These are phyloP conservation scores for Dactylellina parvicollis DNA, from an alignment of 2,329 filamentous ascomycete genomes.

Conservation along the genomic window DNA sequence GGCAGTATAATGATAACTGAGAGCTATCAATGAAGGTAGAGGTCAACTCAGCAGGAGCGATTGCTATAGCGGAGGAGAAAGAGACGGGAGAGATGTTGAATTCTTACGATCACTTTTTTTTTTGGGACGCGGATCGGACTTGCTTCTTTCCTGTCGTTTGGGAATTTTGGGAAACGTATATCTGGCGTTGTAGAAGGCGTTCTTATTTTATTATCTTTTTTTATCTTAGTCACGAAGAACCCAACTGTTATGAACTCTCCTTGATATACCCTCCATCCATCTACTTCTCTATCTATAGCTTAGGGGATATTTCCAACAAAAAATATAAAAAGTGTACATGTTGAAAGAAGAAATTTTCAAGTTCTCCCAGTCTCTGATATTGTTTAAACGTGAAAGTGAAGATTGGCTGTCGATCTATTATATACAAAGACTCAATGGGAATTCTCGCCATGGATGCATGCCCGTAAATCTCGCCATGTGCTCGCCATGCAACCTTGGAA, in stretches of 20 bases:
- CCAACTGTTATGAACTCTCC: constrained; percentile 52
- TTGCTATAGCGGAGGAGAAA: neutral
- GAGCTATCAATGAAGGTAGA: too few species aligned
- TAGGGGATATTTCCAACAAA: neutral
- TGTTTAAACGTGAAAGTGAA: constrained; percentile 24
- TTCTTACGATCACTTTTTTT: constrained; percentile 37
- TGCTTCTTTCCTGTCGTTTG: neutral
- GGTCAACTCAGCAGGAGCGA: too few species aligned
- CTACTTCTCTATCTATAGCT: too few species aligned
- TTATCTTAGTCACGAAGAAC: constrained; percentile 12
- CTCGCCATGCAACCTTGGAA: neutral
- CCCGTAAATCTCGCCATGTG: too few species aligned
- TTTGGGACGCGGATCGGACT: neutral
- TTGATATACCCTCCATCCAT: constrained; percentile 50
- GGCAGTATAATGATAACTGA: neutral
- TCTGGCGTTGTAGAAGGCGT: constrained; percentile 50
- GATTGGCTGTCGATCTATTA: constrained; percentile 25
- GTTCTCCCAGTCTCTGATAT: neutral
- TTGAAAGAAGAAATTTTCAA: neutral
- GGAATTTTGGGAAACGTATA: neutral
- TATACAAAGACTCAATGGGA: too few species aligned
- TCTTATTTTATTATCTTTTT: constrained; percentile 6
- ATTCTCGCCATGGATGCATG: neutral
- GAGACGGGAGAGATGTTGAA: neutral
- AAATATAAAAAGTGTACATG: constrained; percentile 25